A percentile compares a stretch with the other conserved stretches of the same genome.
These are phyloP conservation scores for Kondoa malvinella DNA, from an alignment of 768 basidiomycete genomes.

Conservation along the genomic window DNA sequence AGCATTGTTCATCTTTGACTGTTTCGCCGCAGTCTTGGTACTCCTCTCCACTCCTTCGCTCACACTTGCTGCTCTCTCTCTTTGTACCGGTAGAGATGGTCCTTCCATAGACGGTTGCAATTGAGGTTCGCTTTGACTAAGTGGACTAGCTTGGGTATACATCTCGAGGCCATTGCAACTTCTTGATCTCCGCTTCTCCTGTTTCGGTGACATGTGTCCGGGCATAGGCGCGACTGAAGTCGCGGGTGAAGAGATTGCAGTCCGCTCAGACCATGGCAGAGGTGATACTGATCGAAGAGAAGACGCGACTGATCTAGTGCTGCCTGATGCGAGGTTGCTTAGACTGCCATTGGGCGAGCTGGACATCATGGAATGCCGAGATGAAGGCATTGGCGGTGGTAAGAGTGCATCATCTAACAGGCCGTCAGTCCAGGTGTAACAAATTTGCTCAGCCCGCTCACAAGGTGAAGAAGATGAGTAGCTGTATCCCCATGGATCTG, in stretches of 20 bases:
- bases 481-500: slow-evolving; percentile 6
- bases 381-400: neutral
- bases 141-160: neutral
- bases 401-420: neutral
- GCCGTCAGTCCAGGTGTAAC: neutral
- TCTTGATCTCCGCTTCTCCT: neutral
- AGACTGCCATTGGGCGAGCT: neutral
- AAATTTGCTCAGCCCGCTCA: neutral
- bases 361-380: neutral
- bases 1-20: neutral
- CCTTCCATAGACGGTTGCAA: neutral
- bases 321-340: neutral
- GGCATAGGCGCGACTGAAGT: neutral
- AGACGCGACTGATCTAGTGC: neutral
- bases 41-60: neutral
- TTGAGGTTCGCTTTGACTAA: neutral
- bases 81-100: neutral
- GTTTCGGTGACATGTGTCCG: neutral
- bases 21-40: neutral
- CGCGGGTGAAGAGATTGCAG: neutral
- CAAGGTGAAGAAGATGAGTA: slow-evolving; percentile 2
- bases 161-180: neutral
- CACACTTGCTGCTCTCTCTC: neutral
- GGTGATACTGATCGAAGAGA: neutral
- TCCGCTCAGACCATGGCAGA: neutral